These are phyloP conservation scores for Macrolepiota albuminosa DNA, from an alignment of 768 basidiomycete species.

Conservation along the genomic window DNA sequence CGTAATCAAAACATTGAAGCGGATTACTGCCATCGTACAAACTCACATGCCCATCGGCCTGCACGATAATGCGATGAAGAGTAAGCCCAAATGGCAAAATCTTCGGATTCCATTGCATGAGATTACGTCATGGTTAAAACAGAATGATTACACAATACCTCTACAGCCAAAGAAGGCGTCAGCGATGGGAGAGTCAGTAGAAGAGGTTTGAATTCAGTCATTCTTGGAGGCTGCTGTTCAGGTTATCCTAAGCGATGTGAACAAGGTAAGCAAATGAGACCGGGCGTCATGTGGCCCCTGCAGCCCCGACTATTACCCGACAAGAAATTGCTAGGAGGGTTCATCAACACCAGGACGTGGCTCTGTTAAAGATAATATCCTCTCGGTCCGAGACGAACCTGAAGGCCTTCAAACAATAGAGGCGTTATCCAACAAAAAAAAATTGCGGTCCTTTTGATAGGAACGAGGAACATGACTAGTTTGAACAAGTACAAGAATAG, in stretches of 20 bases:
- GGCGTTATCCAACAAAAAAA: background rate
- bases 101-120: constrained; percentile 25
- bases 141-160: constrained; percentile 30
- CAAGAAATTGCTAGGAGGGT: background rate
- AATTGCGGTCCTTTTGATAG: background rate
- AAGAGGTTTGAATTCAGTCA: constrained; percentile 49
- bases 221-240: constrained; percentile 13
- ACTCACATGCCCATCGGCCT: constrained; percentile 58
- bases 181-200: constrained; percentile 49
- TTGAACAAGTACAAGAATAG: background rate
- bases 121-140: background rate
- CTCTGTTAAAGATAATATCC: background rate
- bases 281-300: constrained; percentile 5
- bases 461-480: background rate
- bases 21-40: background rate
- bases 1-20: background rate
- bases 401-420: background rate
- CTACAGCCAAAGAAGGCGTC: constrained; percentile 57
- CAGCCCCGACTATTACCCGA: constrained; percentile 12
- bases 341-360: background rate
- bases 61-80: constrained; percentile 61
- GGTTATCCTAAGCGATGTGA: background rate
- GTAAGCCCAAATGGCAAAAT: constrained; percentile 66
- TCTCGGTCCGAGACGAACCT: background rate
- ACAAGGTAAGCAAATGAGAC: background rate